phyloP scores from a whole-genome alignment of 225 moss, liverwort and hornwort genomes.

The Ulota crispa region DNA sequence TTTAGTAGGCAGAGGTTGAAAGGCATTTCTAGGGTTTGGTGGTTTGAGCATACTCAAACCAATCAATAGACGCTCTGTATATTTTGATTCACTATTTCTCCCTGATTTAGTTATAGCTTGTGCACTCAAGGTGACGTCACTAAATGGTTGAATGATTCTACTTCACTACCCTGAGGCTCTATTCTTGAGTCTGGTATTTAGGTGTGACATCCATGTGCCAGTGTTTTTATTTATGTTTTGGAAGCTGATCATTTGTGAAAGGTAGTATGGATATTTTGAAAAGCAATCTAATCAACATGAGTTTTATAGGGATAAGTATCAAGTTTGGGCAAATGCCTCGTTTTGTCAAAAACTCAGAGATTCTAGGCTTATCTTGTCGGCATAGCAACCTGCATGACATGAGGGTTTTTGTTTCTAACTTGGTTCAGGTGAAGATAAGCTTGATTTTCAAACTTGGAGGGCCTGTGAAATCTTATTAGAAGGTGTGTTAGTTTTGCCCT shows the following conservation, averaged over 20 bases:
- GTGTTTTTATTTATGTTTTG: background rate
- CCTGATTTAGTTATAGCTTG: constrained; percentile 28
- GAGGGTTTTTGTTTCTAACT: background rate
- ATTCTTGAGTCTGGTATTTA: background rate
- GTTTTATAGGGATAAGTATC: background rate
- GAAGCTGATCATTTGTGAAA: background rate
- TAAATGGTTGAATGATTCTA: constrained; percentile 30
- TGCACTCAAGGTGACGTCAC: constrained; percentile 4
- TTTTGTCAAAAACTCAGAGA: background rate
- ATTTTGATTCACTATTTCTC: constrained; percentile 31
- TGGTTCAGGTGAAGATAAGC: background rate
- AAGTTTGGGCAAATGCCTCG: background rate
- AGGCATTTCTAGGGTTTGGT: constrained; percentile 21
- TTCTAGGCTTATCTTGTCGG: background rate
- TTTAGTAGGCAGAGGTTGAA: constrained; percentile 26
- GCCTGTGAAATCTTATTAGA: background rate
- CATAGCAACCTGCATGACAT: background rate
- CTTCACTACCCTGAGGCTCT: constrained; percentile 18
- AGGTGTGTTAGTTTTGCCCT: background rate
- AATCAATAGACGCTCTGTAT: constrained; percentile 31
- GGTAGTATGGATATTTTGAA: background rate
- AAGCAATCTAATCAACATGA: background rate
- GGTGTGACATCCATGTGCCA: background rate
- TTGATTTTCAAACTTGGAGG: background rate
- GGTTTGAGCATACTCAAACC: constrained; percentile 29